Evolutionary conservation across 2,329 filamentous ascomycete species (phyloP), one percentile per base, ranked within the genome.

Genomic region (Sarocladiaceae sp.): DNA sequence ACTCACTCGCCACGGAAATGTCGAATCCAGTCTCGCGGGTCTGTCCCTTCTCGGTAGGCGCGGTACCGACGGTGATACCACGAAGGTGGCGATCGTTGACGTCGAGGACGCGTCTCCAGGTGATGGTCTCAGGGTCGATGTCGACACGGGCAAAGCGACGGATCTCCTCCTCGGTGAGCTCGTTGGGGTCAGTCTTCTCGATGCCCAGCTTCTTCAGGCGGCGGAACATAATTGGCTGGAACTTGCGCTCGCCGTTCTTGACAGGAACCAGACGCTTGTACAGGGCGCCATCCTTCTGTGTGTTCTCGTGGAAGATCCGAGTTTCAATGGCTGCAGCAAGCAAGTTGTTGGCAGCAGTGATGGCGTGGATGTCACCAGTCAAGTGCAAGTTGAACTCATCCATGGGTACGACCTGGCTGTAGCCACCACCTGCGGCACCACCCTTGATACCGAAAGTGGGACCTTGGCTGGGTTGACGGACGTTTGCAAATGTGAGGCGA

Each of bases 361-460:
- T 94, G 58, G 94, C 94, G 69, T 99, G 94, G 53, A 99, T 97
- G 67, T 99, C 94, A 63, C 94, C 94, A 52, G 94, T 99, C 63
- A 99, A 75, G 70, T 99, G 94, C 65, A 99, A 77, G 73, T 99
- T 99, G 78, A 99, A 99, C 71, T 99, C 94, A 63, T 99, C 94
- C 94, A 99, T 99, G 54, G 94, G 94, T 62, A 99, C 97, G 65
- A 99, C 94, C 70, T 99, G 94, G 69, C 90, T 96, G 82, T 97
- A 99, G 35, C 94, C 94, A 69, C 94, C 94, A 63, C 94, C 94
- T 53, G 94, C 94, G 54, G 94, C 94, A 63, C 94, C 94, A 57
- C 94, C 94, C 79, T 99, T 99, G 79, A 99, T 97, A 64, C 94
- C 94, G 68, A 99, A 99, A 0, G 94, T 99, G 52, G 94, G 94